Conservation (phyloP, 1,284 basidiomycete genomes). For the Irpex rosettiformis region DNA sequence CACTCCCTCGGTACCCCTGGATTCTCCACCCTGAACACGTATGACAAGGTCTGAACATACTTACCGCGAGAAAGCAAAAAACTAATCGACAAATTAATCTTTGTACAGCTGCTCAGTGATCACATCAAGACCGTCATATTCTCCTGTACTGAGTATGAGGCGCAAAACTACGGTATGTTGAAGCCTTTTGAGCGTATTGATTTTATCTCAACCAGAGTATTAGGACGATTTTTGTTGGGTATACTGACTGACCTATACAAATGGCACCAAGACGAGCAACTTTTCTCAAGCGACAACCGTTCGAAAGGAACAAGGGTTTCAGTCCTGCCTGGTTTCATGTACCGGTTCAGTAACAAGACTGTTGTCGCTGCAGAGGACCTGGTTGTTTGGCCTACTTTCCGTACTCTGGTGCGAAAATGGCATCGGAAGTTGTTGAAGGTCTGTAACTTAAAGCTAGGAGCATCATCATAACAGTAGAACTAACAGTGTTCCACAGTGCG, state of each 20-base stretch:
- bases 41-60: conserved; percentile 65
- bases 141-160: conserved; percentile 94
- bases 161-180: conserved; percentile 80
- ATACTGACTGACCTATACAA: conserved; percentile 72
- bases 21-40: conserved; percentile 84
- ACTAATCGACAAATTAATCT: not conserved
- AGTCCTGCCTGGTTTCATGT: conserved; percentile 64
- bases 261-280: conserved; percentile 73
- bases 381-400: conserved; percentile 70
- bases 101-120: conserved; percentile 71
- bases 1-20: conserved; percentile 85
- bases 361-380: conserved; percentile 47
- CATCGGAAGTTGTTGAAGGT: conserved; percentile 72
- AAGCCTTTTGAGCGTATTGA: conserved; percentile 5
- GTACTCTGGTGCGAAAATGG: conserved; percentile 77
- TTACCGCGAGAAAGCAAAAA: not conserved
- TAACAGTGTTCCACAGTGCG: conserved; percentile 39
- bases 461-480: not conserved
- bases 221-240: conserved; percentile 82
- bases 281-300: conserved; percentile 67
- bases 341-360: conserved; percentile 45
- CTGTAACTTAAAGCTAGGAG: conserved; percentile 17
- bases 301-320: conserved; percentile 54
- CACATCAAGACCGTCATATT: conserved; percentile 85
- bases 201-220: too few species aligned